Conservation (phyloP, 192 early-diverging fungal species). For the Podila clonocystis region DNA sequence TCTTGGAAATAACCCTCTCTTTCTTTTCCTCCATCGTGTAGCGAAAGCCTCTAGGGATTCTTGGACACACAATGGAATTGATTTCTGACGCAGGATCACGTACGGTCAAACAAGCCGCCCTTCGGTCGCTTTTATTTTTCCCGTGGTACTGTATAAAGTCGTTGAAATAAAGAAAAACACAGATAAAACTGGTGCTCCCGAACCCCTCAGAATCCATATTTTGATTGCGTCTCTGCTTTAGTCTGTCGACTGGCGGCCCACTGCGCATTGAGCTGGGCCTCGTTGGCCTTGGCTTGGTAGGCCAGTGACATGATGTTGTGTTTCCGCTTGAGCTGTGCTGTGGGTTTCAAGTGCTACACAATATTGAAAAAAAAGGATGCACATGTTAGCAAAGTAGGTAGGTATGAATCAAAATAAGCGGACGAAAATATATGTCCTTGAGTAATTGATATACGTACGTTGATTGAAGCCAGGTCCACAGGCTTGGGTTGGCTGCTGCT, state of each 20-base stretch:
- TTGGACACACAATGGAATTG: no score
- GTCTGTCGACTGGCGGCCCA: conserved; percentile 69
- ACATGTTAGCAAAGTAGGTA: background rate
- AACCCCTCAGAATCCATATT: conserved; percentile 64
- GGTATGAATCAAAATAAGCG: background rate
- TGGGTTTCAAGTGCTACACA: conserved; percentile 60
- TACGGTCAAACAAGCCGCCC: no score
- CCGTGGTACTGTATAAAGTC: no score
- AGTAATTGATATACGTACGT: conserved; percentile 12
- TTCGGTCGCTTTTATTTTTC: no score
- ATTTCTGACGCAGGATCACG: no score
- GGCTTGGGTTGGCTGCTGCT: conserved; percentile 24
- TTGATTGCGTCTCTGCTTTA: conserved; percentile 70
- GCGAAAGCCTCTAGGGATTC: no score
- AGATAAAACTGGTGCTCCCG: no score
- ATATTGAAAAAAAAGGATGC: no score
- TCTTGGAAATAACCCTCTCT: no score
- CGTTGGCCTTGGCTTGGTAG: conserved; percentile 75
- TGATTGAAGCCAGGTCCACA: conserved; percentile 34
- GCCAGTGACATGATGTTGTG: conserved; percentile 86
- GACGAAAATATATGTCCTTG: background rate
- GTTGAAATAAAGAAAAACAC: no score
- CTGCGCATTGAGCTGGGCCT: conserved; percentile 66
- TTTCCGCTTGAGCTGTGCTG: conserved; percentile 71
- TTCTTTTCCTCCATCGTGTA: no score